These are phyloP conservation scores for Rubroshorea leprosula DNA, from an alignment of 345 rosid genomes.

Conservation along the genomic window DNA sequence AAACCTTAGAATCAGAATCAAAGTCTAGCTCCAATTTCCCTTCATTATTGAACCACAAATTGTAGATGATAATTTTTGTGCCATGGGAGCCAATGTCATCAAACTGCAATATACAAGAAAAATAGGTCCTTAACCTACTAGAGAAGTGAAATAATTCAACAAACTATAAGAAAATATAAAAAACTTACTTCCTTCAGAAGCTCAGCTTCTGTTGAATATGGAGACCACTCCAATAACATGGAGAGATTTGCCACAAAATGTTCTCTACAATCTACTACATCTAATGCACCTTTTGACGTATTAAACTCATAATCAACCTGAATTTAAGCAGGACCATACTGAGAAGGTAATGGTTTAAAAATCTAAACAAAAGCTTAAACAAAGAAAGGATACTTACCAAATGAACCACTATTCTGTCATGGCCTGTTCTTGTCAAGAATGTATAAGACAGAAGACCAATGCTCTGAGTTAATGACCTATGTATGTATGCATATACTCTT, in stretches of 20 bases:
- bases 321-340: not conserved
- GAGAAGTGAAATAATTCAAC: not conserved
- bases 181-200: constrained; percentile 78
- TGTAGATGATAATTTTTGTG: constrained; percentile 80
- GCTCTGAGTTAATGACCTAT: constrained; percentile 66
- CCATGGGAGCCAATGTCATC: constrained; percentile 75
- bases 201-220: constrained; percentile 73
- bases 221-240: constrained; percentile 79
- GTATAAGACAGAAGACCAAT: constrained; percentile 90
- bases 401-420: constrained; percentile 88
- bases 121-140: not conserved
- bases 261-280: constrained; percentile 43
- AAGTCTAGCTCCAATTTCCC: constrained; percentile 76
- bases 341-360: not conserved
- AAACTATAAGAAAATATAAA: not conserved
- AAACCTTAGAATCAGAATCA: constrained; percentile 57
- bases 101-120: constrained; percentile 49
- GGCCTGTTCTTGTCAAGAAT: constrained; percentile 61
- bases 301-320: constrained; percentile 79
- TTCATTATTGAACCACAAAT: constrained; percentile 70
- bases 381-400: constrained; percentile 51
- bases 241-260: constrained; percentile 61
- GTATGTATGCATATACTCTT: not conserved
- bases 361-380: not conserved
- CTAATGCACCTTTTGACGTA: constrained; percentile 29